These are phyloP conservation scores for Claviceps sp. DNA, from an alignment of 2,329 filamentous ascomycete genomes.

Conservation along the genomic window DNA sequence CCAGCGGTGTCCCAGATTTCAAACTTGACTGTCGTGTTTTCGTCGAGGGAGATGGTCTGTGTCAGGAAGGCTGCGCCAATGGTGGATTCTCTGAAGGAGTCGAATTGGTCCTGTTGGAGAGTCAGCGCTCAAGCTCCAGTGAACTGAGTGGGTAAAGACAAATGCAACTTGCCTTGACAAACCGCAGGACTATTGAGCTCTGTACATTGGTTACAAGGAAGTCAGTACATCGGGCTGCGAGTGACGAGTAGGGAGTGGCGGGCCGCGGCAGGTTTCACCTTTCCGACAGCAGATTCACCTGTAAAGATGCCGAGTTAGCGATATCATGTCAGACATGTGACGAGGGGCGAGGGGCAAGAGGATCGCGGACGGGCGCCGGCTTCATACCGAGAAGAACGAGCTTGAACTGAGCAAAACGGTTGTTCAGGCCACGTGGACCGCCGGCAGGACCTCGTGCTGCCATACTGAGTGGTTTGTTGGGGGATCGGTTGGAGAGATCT, in stretches of 20 bases:
- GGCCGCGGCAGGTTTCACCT: constrained; percentile 42
- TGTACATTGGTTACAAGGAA: constrained; percentile 24
- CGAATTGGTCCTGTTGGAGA: constrained; percentile 77
- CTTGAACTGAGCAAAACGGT: constrained; percentile 98
- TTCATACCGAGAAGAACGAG: constrained; percentile 85
- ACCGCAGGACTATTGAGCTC: constrained; percentile 95
- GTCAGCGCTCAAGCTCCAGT: neutral
- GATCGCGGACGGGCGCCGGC: neutral
- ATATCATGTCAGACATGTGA: neutral
- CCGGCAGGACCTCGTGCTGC: constrained; percentile 62
- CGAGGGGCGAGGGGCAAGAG: neutral
- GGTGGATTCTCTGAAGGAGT: constrained; percentile 90
- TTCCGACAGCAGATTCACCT: constrained; percentile 98
- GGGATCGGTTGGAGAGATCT: neutral
- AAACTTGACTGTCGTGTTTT: constrained; percentile 97
- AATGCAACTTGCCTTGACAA: constrained; percentile 72
- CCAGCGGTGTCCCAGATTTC: constrained; percentile 99
- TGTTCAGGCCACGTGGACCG: constrained; percentile 51
- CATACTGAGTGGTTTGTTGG: constrained; percentile 39
- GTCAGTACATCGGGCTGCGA: constrained; percentile 9
- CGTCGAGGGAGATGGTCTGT: constrained; percentile 95
- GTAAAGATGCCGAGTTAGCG: constrained; percentile 11
- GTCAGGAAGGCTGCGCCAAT: constrained; percentile 98
- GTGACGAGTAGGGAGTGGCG: neutral
- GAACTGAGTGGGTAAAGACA: neutral